Conservation (phyloP, 2,329 filamentous ascomycete genomes). For the Didymella pomorum region DNA sequence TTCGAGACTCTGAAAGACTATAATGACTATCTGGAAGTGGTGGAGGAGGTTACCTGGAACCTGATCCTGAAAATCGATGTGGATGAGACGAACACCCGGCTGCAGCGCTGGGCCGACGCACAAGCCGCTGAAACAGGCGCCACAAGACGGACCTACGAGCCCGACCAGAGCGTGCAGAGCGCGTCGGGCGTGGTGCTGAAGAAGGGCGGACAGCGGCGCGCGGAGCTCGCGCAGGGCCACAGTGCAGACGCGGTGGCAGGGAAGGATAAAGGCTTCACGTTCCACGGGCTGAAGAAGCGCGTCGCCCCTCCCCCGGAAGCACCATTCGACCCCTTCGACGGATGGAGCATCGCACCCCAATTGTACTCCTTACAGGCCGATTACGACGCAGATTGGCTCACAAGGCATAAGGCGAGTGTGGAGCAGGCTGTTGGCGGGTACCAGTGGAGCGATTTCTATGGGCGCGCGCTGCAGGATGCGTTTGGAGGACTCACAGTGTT, state of each 20-base stretch:
- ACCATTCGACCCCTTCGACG: slow-evolving; percentile 89
- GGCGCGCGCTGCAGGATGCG: slow-evolving; percentile 82
- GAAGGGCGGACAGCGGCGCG: slow-evolving; percentile 72
- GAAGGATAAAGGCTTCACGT: slow-evolving; percentile 59
- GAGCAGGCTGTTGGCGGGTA: slow-evolving; percentile 82
- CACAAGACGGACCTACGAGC: slow-evolving; percentile 45
- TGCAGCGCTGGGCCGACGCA: slow-evolving; percentile 75
- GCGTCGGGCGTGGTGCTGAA: slow-evolving; percentile 60
- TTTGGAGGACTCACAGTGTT: slow-evolving; percentile 91
- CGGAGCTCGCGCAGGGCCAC: slow-evolving; percentile 27
- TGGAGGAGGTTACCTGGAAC: slow-evolving; percentile 90
- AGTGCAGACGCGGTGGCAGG: slow-evolving; percentile 33
- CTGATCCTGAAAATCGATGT: slow-evolving; percentile 76
- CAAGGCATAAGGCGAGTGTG: slow-evolving; percentile 69
- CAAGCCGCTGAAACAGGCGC: slow-evolving; percentile 66
- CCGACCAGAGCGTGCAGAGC: slow-evolving; percentile 34
- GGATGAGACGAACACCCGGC: slow-evolving; percentile 66
- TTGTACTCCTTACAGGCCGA: slow-evolving; percentile 73
- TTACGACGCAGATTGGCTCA: slow-evolving; percentile 80
- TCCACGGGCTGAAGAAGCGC: slow-evolving; percentile 79
- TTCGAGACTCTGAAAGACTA: slow-evolving; percentile 84
- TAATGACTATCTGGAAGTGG: slow-evolving; percentile 94
- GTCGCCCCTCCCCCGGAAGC: slow-evolving; percentile 69
- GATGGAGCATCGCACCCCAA: slow-evolving; percentile 68
- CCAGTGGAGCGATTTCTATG: slow-evolving; percentile 80